Evolutionary conservation across 495 filamentous ascomycete genomes (phyloP).

Genomic region (Penicillium egyptiacum): DNA sequence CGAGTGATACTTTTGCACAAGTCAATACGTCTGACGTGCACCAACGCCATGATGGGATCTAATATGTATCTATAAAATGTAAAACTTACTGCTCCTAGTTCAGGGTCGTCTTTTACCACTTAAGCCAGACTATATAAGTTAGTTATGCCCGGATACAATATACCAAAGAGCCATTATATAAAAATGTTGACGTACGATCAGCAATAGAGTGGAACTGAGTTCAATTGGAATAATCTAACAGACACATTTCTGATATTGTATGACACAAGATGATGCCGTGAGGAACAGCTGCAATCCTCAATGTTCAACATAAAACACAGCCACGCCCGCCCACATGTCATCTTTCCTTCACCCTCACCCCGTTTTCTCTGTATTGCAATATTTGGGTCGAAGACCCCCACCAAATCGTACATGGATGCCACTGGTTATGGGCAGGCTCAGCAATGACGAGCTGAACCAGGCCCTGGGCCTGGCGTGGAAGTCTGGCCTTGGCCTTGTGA

Average conservation of each 20-base stretch:
- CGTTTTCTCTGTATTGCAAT: not conserved
- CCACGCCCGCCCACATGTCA: not conserved
- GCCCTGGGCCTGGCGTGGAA: not conserved
- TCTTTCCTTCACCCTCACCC: not conserved
- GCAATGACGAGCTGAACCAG: not conserved
- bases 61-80: too few relatives aligned
- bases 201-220: not conserved
- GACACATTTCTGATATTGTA: not conserved
- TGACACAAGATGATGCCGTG: not conserved
- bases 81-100: too few relatives aligned
- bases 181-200: not conserved
- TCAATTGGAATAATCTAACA: not conserved
- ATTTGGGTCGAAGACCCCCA: not conserved
- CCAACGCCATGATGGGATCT: too few relatives aligned
- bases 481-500: not conserved
- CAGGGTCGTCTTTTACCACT: too few relatives aligned
- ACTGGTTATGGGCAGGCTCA: not conserved
- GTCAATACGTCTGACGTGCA: too few relatives aligned
- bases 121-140: too few relatives aligned
- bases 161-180: not conserved
- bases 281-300: not conserved
- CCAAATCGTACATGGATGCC: not conserved
- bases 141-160: not conserved
- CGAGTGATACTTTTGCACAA: too few relatives aligned
- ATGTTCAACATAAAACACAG: not conserved